Evolutionary conservation across 306 rosid species (phyloP).

Genomic region (Prunus dulcis): DNA sequence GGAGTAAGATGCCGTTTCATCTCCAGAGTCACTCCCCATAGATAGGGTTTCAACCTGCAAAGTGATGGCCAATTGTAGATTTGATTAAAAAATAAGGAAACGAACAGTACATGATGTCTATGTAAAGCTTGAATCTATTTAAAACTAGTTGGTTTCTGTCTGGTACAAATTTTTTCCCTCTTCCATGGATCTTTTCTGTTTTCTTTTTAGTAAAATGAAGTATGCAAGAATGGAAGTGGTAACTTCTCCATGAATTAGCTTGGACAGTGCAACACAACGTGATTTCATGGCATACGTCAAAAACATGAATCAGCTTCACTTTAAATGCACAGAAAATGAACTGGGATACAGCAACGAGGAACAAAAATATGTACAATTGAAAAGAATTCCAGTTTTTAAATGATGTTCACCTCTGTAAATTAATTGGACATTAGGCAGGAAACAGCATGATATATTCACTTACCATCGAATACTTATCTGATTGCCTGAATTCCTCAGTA

Average conservation of each 20-base stretch:
- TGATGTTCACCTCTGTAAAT: neutral
- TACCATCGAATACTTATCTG: constrained; percentile 50
- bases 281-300: neutral
- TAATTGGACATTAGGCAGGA: constrained; percentile 2
- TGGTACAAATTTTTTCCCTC: neutral
- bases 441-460: constrained; percentile 20
- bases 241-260: neutral
- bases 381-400: neutral
- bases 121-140: neutral
- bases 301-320: neutral
- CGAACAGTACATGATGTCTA: neutral
- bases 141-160: neutral
- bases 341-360: neutral
- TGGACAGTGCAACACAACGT: neutral
- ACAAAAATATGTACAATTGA: neutral
- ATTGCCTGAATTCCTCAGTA: constrained; percentile 37
- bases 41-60: constrained; percentile 57
- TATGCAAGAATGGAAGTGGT: neutral
- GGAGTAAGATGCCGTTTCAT: constrained; percentile 42
- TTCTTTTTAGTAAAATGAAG: neutral
- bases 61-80: constrained; percentile 13
- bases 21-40: constrained; percentile 49
- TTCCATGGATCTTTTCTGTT: neutral
- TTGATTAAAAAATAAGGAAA: neutral
- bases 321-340: constrained; percentile 4